phyloP scores from a whole-genome alignment of 148 eudicot genomes.

The Rhododendron williamsianum region DNA sequence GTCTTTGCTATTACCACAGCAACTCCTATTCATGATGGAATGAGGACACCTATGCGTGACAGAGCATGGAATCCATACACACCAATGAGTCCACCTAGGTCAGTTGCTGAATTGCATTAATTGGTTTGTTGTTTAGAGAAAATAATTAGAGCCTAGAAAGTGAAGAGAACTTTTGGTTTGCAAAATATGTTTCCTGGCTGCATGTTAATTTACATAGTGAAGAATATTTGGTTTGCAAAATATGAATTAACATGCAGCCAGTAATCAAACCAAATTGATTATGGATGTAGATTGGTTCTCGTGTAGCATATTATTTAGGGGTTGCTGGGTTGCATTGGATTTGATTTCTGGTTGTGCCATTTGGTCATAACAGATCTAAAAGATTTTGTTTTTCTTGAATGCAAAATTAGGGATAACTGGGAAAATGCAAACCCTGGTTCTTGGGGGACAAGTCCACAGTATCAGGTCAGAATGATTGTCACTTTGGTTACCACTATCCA shows the following conservation, averaged over 20 bases:
- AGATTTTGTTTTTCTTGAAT: constrained; percentile 1
- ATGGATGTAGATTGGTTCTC: neutral
- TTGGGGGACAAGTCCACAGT: constrained; percentile 90
- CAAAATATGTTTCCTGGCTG: neutral
- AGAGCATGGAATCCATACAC: constrained; percentile 98
- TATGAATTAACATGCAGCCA: too few relatives aligned
- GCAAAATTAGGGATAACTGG: constrained; percentile 75
- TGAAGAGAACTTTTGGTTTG: too few relatives aligned
- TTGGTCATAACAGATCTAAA: neutral
- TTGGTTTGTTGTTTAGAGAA: neutral
- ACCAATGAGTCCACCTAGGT: constrained; percentile 96
- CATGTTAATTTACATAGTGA: neutral
- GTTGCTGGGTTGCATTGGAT: neutral
- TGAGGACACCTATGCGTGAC: constrained; percentile 98
- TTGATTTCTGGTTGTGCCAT: constrained; percentile 1
- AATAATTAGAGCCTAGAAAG: neutral
- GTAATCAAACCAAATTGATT: neutral
- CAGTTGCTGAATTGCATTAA: constrained; percentile 8
- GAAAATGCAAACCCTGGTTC: constrained; percentile 93
- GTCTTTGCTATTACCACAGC: constrained; percentile 34
- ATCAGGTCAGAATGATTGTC: constrained; percentile 49
- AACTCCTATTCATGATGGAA: constrained; percentile 90
- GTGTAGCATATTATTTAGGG: neutral
- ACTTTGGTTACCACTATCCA: neutral
- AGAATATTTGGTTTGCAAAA: too few relatives aligned